Evolutionary conservation across 805 yeast genomes (phyloP).

Genomic region (Wickerhamiella occidentalis): DNA sequence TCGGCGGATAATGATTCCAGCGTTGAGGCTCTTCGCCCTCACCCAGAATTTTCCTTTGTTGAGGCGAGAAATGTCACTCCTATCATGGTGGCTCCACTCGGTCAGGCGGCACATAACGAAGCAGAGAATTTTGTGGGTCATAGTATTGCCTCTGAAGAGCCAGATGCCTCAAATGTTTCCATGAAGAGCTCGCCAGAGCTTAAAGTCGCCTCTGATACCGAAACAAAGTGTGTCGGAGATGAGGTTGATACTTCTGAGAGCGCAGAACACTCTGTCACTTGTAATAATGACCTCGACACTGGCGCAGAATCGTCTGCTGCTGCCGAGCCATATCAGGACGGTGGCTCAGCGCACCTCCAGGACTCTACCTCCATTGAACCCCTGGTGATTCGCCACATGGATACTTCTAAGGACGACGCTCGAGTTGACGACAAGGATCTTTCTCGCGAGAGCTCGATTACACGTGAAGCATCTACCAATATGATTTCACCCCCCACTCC

Average conservation of each 20-base stretch:
- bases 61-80: slow-evolving; percentile 2
- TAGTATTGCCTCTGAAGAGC: neutral
- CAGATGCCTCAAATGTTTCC: neutral
- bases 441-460: neutral
- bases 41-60: slow-evolving; percentile 2
- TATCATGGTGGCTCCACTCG: neutral
- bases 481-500: slow-evolving; percentile 6
- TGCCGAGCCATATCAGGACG: too few relatives aligned
- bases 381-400: neutral
- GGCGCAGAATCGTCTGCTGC: too few relatives aligned
- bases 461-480: neutral
- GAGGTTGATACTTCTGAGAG: neutral
- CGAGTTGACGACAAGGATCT: neutral
- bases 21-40: slow-evolving; percentile 1
- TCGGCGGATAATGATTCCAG: neutral
- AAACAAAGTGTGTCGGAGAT: neutral
- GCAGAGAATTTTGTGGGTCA: neutral
- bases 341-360: neutral
- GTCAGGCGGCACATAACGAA: neutral
- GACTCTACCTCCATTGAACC: slow-evolving; percentile 2
- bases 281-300: neutral
- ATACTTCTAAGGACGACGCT: neutral
- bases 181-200: neutral
- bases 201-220: neutral
- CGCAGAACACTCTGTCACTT: neutral